Evolutionary conservation across 2,329 filamentous ascomycete genomes (phyloP), one percentile per base, ranked within the genome.

Genomic region (Proliferodiscus dingleyae): DNA sequence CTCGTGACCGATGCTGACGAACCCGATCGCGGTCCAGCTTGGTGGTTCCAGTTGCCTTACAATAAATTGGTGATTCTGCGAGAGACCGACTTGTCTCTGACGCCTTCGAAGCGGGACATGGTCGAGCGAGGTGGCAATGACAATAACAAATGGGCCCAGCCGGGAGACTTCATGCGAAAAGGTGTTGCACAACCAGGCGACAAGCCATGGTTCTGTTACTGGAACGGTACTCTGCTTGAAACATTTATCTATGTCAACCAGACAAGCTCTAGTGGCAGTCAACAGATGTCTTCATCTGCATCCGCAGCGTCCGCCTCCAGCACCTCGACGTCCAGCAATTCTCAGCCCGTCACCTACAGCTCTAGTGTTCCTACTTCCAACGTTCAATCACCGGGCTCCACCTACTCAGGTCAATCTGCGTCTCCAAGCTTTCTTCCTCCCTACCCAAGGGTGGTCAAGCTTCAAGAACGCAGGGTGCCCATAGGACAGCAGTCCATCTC

Each of bases 201-300:
- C 28, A 72, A 71, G 47, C 80, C 81, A 2, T 87, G 81, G 81
- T 83, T 80, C 57, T 87, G 82, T 62, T 78, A 76, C 61, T 87
- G 81, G 80, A 86, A 86, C 59, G 68, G 71, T 11, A 86, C 82
- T 0, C 71, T 80, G 43, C 70, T 85, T 40, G 82, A 86, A 61
- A 76, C 78, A 29, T 85, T 84, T 63, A 73, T 87, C 37, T 87
- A 84, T 57, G 68, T 79, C 43, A 72, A 77, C 43, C 51, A 58
- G 15, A 60, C 54, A 5, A 61, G 53, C 28, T 48, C 45, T 30
- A 45, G 60, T 68, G 76, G 47, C 9, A 43, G 41, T 18, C 39
- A 43, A 28, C 9, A 18, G 15, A 26, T 26, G 24, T 30, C 40
- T n/a, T 15, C 37, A 5, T 28, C 39, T 21, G n/a, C 36, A 18